Conservation (phyloP, 495 filamentous ascomycete species). For the Letharia lupina region DNA sequence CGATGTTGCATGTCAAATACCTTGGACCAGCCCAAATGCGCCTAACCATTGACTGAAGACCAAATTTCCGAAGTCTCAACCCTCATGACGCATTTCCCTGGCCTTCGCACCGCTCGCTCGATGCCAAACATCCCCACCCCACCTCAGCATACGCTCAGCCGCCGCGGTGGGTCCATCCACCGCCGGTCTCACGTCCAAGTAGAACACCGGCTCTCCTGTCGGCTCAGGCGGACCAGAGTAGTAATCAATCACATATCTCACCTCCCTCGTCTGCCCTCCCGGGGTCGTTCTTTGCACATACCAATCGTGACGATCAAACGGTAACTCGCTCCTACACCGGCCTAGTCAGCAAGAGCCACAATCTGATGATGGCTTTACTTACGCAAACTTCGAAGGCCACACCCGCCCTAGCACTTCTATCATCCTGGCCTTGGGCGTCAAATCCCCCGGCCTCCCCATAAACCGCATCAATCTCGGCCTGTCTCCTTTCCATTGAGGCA, state of each 20-base stretch:
- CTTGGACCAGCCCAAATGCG: background rate
- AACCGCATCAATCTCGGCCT: conserved; percentile 73
- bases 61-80: background rate
- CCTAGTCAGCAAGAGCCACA: background rate
- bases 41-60: background rate
- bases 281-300: conserved; percentile 64
- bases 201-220: conserved; percentile 91
- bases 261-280: conserved; percentile 55
- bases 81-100: conserved; percentile 8
- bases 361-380: conserved; percentile 25
- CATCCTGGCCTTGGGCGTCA: conserved; percentile 82
- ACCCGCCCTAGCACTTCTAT: conserved; percentile 66
- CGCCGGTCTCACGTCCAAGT: conserved; percentile 90
- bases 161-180: conserved; percentile 73
- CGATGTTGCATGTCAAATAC: background rate
- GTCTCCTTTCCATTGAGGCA: conserved; percentile 33
- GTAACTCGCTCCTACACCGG: conserved; percentile 57
- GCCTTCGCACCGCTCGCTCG: conserved; percentile 62
- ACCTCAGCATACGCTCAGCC: conserved; percentile 74
- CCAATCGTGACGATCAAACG: conserved; percentile 99
- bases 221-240: conserved; percentile 82
- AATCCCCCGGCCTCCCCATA: conserved; percentile 76
- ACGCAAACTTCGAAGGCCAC: conserved; percentile 73
- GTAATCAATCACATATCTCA: conserved; percentile 97
- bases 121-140: conserved; percentile 93